Evolutionary conservation across 176 grass and related monocot genomes (phyloP).

Genomic region (Hyparrhenia diplandra): DNA sequence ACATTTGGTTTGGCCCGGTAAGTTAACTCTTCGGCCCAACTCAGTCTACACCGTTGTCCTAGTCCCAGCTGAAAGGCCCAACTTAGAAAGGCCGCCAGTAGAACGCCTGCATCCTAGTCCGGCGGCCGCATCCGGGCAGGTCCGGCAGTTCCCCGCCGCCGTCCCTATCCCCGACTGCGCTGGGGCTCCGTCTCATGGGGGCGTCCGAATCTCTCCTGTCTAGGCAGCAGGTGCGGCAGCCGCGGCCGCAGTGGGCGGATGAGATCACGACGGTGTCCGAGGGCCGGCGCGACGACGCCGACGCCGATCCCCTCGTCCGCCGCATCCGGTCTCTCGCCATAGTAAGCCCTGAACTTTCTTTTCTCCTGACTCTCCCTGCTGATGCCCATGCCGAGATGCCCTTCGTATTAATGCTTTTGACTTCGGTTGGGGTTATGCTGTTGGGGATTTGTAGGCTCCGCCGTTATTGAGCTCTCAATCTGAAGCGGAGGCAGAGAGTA

Average conservation of each 20-base stretch:
- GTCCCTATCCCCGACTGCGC: background rate
- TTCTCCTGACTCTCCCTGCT: background rate
- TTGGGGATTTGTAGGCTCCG: conserved; percentile 43
- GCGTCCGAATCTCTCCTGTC: conserved; percentile 51
- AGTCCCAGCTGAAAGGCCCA: background rate
- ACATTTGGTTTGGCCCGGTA: background rate
- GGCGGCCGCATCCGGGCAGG: background rate
- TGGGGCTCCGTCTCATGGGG: conserved; percentile 27
- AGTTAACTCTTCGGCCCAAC: background rate
- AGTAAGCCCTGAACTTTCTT: conserved; percentile 15
- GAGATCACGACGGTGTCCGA: conserved; percentile 73
- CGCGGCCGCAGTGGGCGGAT: conserved; percentile 43
- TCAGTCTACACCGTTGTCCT: background rate
- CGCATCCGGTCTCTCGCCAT: conserved; percentile 47
- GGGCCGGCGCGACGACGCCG: conserved; percentile 29
- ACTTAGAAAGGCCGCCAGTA: background rate
- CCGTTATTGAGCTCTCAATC: conserved; percentile 46
- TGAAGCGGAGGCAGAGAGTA: conserved; percentile 48
- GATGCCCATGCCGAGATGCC: background rate
- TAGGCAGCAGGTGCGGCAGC: conserved; percentile 23
- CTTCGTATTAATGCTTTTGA: background rate
- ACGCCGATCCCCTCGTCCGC: conserved; percentile 46
- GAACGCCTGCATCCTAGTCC: background rate
- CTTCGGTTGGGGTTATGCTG: background rate
- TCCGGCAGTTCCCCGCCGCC: background rate